Evolutionary conservation across 257 asterid species (phyloP).

Genomic region (Solanum paucissectum): DNA sequence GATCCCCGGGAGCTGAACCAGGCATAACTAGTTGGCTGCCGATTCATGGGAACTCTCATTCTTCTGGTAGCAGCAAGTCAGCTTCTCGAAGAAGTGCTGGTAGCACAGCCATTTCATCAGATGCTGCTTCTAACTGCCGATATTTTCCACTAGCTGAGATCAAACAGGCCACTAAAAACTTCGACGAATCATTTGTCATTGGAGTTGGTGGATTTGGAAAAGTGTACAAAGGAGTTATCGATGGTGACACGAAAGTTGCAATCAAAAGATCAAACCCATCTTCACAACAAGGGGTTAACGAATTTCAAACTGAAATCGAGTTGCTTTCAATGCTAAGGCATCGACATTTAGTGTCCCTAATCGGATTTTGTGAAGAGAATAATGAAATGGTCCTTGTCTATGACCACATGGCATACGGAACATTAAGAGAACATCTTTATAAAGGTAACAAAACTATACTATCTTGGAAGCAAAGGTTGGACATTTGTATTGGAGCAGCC

Average conservation of each 20-base stretch:
- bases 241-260: slow-evolving; percentile 52
- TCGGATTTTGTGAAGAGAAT: slow-evolving; percentile 77
- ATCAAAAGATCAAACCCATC: slow-evolving; percentile 84
- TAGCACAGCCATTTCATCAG: slow-evolving; percentile 48
- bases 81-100: slow-evolving; percentile 34
- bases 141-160: slow-evolving; percentile 71
- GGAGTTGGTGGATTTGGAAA: slow-evolving; percentile 94
- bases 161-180: slow-evolving; percentile 58
- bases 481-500: slow-evolving; percentile 75
- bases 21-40: slow-evolving; percentile 64
- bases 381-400: slow-evolving; percentile 83
- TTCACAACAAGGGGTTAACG: slow-evolving; percentile 75
- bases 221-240: slow-evolving; percentile 71
- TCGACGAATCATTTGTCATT: slow-evolving; percentile 70
- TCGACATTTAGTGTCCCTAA: slow-evolving; percentile 71
- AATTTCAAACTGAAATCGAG: slow-evolving; percentile 82
- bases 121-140: slow-evolving; percentile 72
- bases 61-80: slow-evolving; percentile 36
- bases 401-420: slow-evolving; percentile 77
- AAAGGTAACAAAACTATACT: slow-evolving; percentile 44
- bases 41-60: slow-evolving; percentile 48
- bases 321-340: slow-evolving; percentile 73
- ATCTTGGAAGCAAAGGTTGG: slow-evolving; percentile 75
- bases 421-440: slow-evolving; percentile 75
- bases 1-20: slow-evolving; percentile 18